Base-by-base conservation (phyloP, 2,329 filamentous ascomycete species). In the Bipolaris oryzae region DNA sequence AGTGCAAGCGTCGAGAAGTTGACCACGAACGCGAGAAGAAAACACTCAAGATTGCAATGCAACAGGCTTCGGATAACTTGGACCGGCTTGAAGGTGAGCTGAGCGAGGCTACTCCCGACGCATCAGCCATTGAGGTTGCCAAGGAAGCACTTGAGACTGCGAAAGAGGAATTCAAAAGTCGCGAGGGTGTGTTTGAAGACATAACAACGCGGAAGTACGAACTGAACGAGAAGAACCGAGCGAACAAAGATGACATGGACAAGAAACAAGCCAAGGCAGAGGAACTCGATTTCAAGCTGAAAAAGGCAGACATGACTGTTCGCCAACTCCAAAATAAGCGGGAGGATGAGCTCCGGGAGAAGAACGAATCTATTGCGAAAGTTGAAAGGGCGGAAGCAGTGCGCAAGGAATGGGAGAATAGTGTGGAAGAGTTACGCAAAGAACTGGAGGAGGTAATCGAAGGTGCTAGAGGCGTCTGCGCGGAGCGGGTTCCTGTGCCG, bases 1-100 rank as follows among this genome's bases (percentile, higher is more conserved):
- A 79, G 77, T 63, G 84, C 81, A 64, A 79, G 79, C 45, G 38
- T 73, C 82, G 38, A 79, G 64, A 87, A 15, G 71, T 73, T 13
- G 78, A 80, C 23, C 83, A 89, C 63, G 78, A 80, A 35, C 80
- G 76, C 38, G 71, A 74, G 21, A 72, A 76, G 33, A 74, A 76
- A 43, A 73, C 79, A n/a, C 74, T 92, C 15, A 82, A 83, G 56
- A 75, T 85, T 37, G 77, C 82, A 2, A 72, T 83, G 33, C 87
- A 91, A 58, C 76, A 79, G 49, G 84, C 87, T 6, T 84, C 89
- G 49, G 86, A 88, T 49, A 78, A 81, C 6, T 81, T 89, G 31
- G 84, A 86, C 51, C 85, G 86, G 42, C 81, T 96, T 37, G 87
- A 91, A 60, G 82, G 90, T 57, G 88, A 84, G 11, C 78, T 87